Base-by-base conservation (phyloP, 1,284 basidiomycete species). In the Puccinia novopanici region DNA sequence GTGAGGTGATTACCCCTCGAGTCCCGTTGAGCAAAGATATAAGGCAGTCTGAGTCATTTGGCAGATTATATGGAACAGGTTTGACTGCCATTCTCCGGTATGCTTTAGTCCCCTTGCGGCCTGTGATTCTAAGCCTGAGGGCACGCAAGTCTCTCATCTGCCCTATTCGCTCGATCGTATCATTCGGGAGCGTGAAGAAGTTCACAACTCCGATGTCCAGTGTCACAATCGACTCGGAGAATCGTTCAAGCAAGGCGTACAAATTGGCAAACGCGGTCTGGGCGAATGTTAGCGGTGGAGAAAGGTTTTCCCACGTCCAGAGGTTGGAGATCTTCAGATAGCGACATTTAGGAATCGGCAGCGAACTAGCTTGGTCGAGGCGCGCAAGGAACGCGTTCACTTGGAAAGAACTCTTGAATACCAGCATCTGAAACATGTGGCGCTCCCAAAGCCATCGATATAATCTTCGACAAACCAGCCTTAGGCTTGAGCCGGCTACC, bases 121-220 rank as follows among this genome's bases (percentile, higher is more conserved):
- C 45, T 9, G 24, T 24, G 8, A 67, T 67, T 13, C 63, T 42
- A 67, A 67, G 42, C 22, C 17, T 67, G 3, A 67, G 42, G 15
- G 42, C 12, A 15, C 24, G 63, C 24, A 67, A 48, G 13, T 67
- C 48, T 48, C 4, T 13, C 12, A 67, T n/a, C n/a, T n/a, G 42
- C 0, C 63, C n/a, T 24, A 67, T 67, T 17, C 42, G 63, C 27
- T 67, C 63, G 63, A 67, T 67, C 22, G 63, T 67, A 45, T 22
- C 24, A 0, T 13, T 45, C 17, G 63, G 63, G 27, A 67, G 63
- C 42, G 63, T 67, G 42, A 67, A 67, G 42, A 48, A 67, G 24
- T 67, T 67, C n/a, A 67, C 42, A 24, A 67, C 63, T 48, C 48
- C 24, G 10, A 67, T 45, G 40, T 67, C 63, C 22, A 67, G 63